These are phyloP conservation scores for Cynanchum wilfordii DNA, from an alignment of 257 asterid species.

Conservation along the genomic window DNA sequence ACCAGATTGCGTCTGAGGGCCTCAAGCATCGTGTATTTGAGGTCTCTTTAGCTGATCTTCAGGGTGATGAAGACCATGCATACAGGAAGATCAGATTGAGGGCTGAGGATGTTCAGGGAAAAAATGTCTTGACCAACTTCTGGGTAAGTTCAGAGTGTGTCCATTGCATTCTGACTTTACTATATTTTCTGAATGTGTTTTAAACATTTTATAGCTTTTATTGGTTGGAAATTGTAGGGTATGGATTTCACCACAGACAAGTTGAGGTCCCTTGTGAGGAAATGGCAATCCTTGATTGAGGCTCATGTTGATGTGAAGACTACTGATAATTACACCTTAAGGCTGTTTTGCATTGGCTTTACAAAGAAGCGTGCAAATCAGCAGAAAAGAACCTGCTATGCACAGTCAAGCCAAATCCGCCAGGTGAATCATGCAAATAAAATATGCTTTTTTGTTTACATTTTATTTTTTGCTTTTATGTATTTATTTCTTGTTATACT, in stretches of 20 bases:
- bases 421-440: slow-evolving; percentile 36
- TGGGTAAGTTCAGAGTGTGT: slow-evolving; percentile 37
- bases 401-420: slow-evolving; percentile 77
- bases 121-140: slow-evolving; percentile 72
- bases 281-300: slow-evolving; percentile 72
- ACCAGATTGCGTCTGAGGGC: slow-evolving; percentile 89
- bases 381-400: slow-evolving; percentile 86
- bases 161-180: background rate
- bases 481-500: background rate
- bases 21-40: slow-evolving; percentile 87
- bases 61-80: slow-evolving; percentile 72
- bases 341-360: slow-evolving; percentile 83
- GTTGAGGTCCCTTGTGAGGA: slow-evolving; percentile 70
- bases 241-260: slow-evolving; percentile 79
- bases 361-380: slow-evolving; percentile 84
- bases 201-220: background rate
- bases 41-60: slow-evolving; percentile 84
- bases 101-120: slow-evolving; percentile 83
- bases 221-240: slow-evolving; percentile 36
- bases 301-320: slow-evolving; percentile 92
- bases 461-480: background rate
- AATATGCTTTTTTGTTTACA: background rate
- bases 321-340: slow-evolving; percentile 53
- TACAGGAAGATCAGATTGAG: slow-evolving; percentile 85
- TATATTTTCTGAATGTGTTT: background rate